phyloP scores from a whole-genome alignment of 148 eudicot genomes.

The Rhododendron mucronatum region DNA sequence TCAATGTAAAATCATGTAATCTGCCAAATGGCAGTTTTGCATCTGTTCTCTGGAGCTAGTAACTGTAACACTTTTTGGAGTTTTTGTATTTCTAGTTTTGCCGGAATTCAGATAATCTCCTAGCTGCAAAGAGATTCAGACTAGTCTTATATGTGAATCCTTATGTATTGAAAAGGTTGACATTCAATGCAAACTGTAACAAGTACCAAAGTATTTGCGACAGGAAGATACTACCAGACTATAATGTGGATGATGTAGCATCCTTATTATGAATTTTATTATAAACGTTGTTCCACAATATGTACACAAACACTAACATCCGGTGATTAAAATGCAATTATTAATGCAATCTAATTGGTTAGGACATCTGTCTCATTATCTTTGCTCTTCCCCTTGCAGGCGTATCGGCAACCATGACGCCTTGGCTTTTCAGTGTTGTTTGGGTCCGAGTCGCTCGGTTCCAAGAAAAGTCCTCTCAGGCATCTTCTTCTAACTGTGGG shows the following conservation, averaged over 20 bases:
- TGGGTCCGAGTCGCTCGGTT: slow-evolving; percentile 65
- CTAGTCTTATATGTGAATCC: background rate
- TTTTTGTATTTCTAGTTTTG: background rate
- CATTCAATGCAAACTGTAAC: background rate
- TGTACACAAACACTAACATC: background rate
- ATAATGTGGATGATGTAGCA: background rate
- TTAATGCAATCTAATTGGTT: background rate
- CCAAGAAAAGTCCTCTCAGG: slow-evolving; percentile 55
- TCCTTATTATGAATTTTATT: slow-evolving; percentile 1
- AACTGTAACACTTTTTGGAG: background rate
- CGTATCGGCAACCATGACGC: slow-evolving; percentile 61
- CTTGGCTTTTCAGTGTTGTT: slow-evolving; percentile 52
- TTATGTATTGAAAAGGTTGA: background rate
- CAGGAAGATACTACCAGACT: background rate
- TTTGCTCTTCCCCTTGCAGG: slow-evolving; percentile 30
- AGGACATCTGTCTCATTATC: slow-evolving; percentile 32
- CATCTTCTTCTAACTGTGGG: slow-evolving; percentile 70
- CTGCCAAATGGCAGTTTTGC: slow-evolving; percentile 3
- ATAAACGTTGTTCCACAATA: background rate
- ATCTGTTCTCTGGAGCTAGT: slow-evolving; percentile 1
- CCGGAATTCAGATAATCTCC: slow-evolving; percentile 7
- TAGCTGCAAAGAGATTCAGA: background rate
- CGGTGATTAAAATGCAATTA: background rate
- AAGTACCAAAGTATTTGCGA: background rate
- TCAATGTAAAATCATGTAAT: background rate